phyloP scores from a whole-genome alignment of 2,329 filamentous ascomycete species.

The Fusarium armeniacum region DNA sequence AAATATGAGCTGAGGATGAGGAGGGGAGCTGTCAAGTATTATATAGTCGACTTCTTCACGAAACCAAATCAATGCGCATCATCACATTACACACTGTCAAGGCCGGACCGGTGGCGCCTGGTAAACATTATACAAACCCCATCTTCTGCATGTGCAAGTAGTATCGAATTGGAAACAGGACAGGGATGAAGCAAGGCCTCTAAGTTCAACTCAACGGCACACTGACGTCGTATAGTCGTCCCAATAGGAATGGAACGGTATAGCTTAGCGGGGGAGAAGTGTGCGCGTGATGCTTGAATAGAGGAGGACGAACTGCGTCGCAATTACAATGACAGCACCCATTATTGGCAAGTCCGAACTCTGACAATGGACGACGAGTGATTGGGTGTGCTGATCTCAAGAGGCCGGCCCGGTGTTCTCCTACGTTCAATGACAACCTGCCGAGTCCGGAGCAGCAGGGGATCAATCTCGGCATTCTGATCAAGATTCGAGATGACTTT shows the following conservation, averaged over 20 bases:
- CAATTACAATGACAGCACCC: neutral
- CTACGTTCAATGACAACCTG: conserved; percentile 2
- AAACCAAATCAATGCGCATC: conserved; percentile 12
- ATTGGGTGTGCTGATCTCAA: conserved; percentile 39
- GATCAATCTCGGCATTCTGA: conserved; percentile 24
- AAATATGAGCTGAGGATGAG: neutral
- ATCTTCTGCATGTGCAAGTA: conserved; percentile 33
- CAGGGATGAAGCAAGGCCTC: conserved; percentile 24
- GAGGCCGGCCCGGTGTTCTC: conserved; percentile 39
- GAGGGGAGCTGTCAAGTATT: conserved; percentile 18
- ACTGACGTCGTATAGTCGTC: conserved; percentile 37
- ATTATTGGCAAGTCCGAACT: conserved; percentile 6
- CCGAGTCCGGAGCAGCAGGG: conserved; percentile 28
- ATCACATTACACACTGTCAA: conserved; percentile 16
- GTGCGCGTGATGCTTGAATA: conserved; percentile 31
- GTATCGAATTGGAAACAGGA: conserved; percentile 20
- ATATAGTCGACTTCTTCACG: conserved; percentile 23
- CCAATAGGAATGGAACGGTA: conserved; percentile 22
- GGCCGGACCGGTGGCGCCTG: conserved; percentile 38
- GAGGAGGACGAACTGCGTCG: conserved; percentile 34
- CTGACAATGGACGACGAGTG: conserved; percentile 17
- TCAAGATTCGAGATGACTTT: neutral
- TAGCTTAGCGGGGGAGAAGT: conserved; percentile 25
- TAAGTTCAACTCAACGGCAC: conserved; percentile 17
- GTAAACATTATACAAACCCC: conserved; percentile 20